phyloP scores from a whole-genome alignment of 495 filamentous ascomycete species.

The Clavariopsis aquatica region DNA sequence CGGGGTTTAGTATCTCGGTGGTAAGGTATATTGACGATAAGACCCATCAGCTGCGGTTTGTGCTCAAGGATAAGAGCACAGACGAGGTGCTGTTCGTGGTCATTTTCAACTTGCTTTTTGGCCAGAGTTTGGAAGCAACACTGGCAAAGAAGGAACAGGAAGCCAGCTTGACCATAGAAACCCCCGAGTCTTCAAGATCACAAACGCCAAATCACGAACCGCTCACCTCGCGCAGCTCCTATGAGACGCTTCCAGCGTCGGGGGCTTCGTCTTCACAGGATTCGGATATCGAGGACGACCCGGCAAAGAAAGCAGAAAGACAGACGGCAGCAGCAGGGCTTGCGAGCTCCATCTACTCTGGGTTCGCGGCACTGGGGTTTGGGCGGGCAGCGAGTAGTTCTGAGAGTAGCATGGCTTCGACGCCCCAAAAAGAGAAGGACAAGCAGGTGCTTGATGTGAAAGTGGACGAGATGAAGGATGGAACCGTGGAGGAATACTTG shows the following conservation, averaged over 20 bases:
- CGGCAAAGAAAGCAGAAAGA: constrained; percentile 1
- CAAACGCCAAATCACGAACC: neutral
- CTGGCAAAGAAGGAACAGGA: constrained; percentile 7
- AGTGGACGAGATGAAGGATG: constrained; percentile 14
- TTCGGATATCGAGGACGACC: neutral
- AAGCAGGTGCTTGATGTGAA: neutral
- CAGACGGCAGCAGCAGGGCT: neutral
- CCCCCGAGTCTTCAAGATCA: neutral
- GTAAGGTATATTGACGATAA: constrained; percentile 46
- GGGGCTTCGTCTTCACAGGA: constrained; percentile 7
- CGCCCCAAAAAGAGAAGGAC: constrained; percentile 8
- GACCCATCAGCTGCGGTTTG: constrained; percentile 44
- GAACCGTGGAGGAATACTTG: constrained; percentile 19
- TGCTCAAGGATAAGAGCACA: constrained; percentile 44
- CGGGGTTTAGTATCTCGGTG: constrained; percentile 43
- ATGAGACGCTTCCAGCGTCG: constrained; percentile 17
- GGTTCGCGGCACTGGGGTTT: constrained; percentile 24
- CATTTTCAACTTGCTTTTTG: constrained; percentile 44
- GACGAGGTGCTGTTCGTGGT: constrained; percentile 44
- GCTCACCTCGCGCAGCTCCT: constrained; percentile 1
- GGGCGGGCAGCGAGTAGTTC: constrained; percentile 18
- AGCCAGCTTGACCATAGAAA: neutral
- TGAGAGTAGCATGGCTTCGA: constrained; percentile 2
- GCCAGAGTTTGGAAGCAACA: constrained; percentile 36
- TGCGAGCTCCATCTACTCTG: constrained; percentile 26